These are phyloP conservation scores for Sporobolomyces phaffii DNA, from an alignment of 768 basidiomycete species.

Conservation along the genomic window DNA sequence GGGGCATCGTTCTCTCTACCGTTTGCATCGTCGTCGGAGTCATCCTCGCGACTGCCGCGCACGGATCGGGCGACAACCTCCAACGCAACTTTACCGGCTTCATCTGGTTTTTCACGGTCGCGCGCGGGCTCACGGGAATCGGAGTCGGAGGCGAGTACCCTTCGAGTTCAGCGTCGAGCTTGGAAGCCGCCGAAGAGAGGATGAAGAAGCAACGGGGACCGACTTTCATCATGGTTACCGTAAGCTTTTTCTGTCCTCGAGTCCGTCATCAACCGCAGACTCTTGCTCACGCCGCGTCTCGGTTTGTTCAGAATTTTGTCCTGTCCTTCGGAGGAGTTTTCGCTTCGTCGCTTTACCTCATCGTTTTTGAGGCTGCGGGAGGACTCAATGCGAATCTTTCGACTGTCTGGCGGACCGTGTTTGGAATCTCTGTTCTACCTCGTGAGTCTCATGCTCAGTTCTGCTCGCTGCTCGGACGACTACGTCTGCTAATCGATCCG, in stretches of 20 bases:
- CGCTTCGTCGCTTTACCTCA: conserved; percentile 61
- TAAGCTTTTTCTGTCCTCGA: conserved; percentile 43
- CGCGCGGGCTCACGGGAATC: conserved; percentile 58
- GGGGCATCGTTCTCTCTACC: conserved; percentile 66
- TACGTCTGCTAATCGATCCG: conserved; percentile 19
- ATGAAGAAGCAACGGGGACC: conserved; percentile 59
- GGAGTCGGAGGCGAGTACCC: conserved; percentile 55
- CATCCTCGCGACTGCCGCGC: conserved; percentile 62
- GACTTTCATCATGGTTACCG: conserved; percentile 65
- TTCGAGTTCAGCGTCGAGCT: conserved; percentile 58
- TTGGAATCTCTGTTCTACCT: conserved; percentile 28
- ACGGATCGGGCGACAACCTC: conserved; percentile 53
- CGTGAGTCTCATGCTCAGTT: conserved; percentile 21
- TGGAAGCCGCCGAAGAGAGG: conserved; percentile 68
- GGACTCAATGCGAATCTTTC: conserved; percentile 53
- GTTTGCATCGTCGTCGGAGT: conserved; percentile 64
- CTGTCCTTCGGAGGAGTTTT: conserved; percentile 62
- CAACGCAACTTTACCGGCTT: conserved; percentile 52
- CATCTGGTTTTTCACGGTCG: conserved; percentile 69
- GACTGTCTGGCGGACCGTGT: conserved; percentile 57
- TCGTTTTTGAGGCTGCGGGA: conserved; percentile 63
- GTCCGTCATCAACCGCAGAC: not conserved
- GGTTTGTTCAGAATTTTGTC: conserved; percentile 35
- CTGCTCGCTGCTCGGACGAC: not conserved
- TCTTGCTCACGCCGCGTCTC: not conserved